These are phyloP conservation scores for Wickerhamomyces mucosus DNA, from an alignment of 805 yeast genomes.

Conservation along the genomic window DNA sequence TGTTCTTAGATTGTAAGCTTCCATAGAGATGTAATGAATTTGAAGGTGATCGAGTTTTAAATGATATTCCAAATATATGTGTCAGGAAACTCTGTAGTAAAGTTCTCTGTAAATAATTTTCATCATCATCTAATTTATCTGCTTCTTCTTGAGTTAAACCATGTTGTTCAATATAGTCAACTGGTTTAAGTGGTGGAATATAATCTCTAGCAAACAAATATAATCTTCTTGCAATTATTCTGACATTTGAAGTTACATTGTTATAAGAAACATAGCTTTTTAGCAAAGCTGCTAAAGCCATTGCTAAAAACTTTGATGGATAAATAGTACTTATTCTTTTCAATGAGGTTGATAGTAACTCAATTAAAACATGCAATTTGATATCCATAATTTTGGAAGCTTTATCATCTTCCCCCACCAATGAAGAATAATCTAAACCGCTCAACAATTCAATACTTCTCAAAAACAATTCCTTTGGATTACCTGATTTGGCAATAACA, in stretches of 20 bases:
- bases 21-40: constrained; percentile 8
- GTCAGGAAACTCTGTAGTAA: constrained; percentile 57
- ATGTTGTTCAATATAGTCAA: constrained; percentile 24
- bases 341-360: constrained; percentile 50
- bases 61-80: constrained; percentile 32
- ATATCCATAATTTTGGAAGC: constrained; percentile 23
- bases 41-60: constrained; percentile 10
- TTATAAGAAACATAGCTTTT: constrained; percentile 39
- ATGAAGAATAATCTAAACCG: constrained; percentile 19
- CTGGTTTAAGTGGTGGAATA: constrained; percentile 36
- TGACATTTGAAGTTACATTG: constrained; percentile 22
- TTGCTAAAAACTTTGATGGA: constrained; percentile 73
- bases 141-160: constrained; percentile 25
- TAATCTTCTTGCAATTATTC: constrained; percentile 49
- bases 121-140: constrained; percentile 40
- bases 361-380: constrained; percentile 57
- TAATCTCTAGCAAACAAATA: constrained; percentile 56
- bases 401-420: constrained; percentile 2
- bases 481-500: constrained; percentile 57
- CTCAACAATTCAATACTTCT: constrained; percentile 58
- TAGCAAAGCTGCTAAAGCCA: constrained; percentile 52
- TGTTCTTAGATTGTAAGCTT: constrained; percentile 8
- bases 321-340: constrained; percentile 55
- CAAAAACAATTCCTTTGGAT: constrained; percentile 71
- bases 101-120: constrained; percentile 52